Conservation (phyloP, 495 filamentous ascomycete species). For the Echria macrotheca region DNA sequence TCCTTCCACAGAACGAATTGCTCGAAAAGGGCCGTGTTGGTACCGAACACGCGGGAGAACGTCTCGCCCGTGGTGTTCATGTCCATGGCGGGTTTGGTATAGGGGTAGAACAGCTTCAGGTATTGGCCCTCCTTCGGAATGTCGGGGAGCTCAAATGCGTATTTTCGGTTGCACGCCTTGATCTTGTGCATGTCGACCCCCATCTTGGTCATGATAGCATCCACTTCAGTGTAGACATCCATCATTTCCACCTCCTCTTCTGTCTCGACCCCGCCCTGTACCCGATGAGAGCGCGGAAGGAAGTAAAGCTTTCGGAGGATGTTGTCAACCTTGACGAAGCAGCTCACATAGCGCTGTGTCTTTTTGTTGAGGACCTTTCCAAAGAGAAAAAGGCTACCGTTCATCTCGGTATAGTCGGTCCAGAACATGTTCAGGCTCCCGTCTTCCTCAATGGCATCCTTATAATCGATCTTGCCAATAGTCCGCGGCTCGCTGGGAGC, state of each 20-base stretch:
- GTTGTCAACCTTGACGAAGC: constrained; percentile 95
- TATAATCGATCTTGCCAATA: constrained; percentile 73
- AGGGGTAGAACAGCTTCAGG: constrained; percentile 89
- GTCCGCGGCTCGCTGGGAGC: constrained; percentile 51
- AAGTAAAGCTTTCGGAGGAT: constrained; percentile 91
- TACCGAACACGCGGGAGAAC: constrained; percentile 90
- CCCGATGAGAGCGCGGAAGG: constrained; percentile 66
- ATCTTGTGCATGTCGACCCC: constrained; percentile 86
- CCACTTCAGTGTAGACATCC: constrained; percentile 86
- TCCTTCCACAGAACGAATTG: constrained; percentile 98
- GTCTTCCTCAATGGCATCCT: constrained; percentile 82
- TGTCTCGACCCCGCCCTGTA: constrained; percentile 58
- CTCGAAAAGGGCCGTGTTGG: constrained; percentile 90
- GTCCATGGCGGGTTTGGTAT: constrained; percentile 63
- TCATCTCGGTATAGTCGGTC: constrained; percentile 92
- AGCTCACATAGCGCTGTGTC: constrained; percentile 71
- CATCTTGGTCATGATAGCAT: constrained; percentile 74
- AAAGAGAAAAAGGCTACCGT: constrained; percentile 88
- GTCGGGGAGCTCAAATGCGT: constrained; percentile 86
- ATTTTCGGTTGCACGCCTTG: constrained; percentile 83
- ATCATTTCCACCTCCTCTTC: constrained; percentile 80
- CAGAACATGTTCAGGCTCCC: constrained; percentile 93
- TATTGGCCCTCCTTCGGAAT: constrained; percentile 88
- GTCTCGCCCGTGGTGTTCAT: constrained; percentile 69
- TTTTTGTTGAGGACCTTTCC: constrained; percentile 94